A percentile compares a stretch with the other conserved stretches of the same genome.
Evolutionary conservation across 2,329 filamentous ascomycete genomes (phyloP).

Genomic region (Hymenoscyphus salicellus): DNA sequence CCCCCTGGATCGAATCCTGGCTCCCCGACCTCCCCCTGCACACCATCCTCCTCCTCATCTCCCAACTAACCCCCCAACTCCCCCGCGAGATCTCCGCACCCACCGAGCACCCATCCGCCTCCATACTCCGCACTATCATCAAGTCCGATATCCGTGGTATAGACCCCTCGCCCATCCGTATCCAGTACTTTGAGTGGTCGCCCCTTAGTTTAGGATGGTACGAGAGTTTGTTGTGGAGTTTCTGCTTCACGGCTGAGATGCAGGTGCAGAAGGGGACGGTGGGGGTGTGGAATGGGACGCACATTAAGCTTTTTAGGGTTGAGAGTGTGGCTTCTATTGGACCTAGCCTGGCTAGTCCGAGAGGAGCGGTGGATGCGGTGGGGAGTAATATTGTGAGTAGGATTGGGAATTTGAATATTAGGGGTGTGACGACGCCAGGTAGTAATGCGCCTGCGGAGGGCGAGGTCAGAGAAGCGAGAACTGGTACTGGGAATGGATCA

Average conservation of each 20-base stretch:
- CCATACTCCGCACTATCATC: constrained; percentile 54
- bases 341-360: constrained; percentile 76
- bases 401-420: constrained; percentile 66
- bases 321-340: constrained; percentile 79
- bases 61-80: constrained; percentile 59
- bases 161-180: constrained; percentile 69
- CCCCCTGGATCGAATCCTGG: constrained; percentile 89
- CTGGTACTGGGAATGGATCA: constrained; percentile 9
- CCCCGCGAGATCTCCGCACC: constrained; percentile 44
- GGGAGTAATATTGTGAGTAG: constrained; percentile 85
- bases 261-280: constrained; percentile 80
- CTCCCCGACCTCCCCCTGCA: constrained; percentile 87
- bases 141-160: constrained; percentile 65
- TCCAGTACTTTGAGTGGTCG: constrained; percentile 94
- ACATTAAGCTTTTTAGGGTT: constrained; percentile 83
- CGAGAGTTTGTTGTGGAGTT: constrained; percentile 88
- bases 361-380: constrained; percentile 89
- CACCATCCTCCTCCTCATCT: constrained; percentile 75
- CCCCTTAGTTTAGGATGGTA: constrained; percentile 91
- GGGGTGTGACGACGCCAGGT: constrained; percentile 23
- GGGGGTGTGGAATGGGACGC: constrained; percentile 90
- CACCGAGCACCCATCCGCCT: constrained; percentile 44
- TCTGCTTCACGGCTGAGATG: constrained; percentile 89
- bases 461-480: constrained; percentile 6
- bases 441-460: background rate